These are phyloP conservation scores for Rugonectria rugulosa DNA, from an alignment of 2,329 filamentous ascomycete genomes.

Conservation along the genomic window DNA sequence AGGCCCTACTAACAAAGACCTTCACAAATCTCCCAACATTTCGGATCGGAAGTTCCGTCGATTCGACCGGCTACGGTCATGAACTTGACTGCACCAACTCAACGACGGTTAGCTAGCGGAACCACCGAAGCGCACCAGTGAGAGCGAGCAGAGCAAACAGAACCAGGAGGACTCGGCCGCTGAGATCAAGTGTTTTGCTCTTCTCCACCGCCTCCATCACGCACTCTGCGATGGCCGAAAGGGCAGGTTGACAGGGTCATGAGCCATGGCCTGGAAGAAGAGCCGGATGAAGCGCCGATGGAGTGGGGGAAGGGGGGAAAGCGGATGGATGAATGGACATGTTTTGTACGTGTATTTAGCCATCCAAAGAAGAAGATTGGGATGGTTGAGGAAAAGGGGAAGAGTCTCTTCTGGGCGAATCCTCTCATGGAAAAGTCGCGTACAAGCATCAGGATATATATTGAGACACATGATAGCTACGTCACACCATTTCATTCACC, in stretches of 20 bases:
- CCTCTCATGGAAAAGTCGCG: too few species aligned
- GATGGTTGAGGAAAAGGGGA: not conserved
- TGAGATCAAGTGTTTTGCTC: too few species aligned
- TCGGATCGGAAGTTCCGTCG: not conserved
- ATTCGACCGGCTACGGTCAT: not conserved
- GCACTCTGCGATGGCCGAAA: too few species aligned
- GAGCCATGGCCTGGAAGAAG: too few species aligned
- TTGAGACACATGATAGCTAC: not conserved
- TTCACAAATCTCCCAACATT: not conserved
- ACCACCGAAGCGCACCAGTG: conserved; percentile 4
- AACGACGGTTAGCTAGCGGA: not conserved
- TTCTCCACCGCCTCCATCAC: not conserved
- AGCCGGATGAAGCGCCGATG: conserved; percentile 32
- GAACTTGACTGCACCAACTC: not conserved
- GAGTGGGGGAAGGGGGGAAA: conserved; percentile 36
- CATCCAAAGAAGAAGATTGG: conserved; percentile 15
- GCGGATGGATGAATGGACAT: too few species aligned
- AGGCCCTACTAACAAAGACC: too few species aligned
- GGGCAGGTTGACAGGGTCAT: too few species aligned
- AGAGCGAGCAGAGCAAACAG: too few species aligned
- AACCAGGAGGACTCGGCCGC: too few species aligned
- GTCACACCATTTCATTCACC: conserved; percentile 25
- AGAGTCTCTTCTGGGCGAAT: too few species aligned
- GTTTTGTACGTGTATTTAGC: conserved; percentile 17
- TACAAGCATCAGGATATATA: too few species aligned